Evolutionary conservation across 306 rosid species (phyloP).

Genomic region (Comarum palustre): DNA sequence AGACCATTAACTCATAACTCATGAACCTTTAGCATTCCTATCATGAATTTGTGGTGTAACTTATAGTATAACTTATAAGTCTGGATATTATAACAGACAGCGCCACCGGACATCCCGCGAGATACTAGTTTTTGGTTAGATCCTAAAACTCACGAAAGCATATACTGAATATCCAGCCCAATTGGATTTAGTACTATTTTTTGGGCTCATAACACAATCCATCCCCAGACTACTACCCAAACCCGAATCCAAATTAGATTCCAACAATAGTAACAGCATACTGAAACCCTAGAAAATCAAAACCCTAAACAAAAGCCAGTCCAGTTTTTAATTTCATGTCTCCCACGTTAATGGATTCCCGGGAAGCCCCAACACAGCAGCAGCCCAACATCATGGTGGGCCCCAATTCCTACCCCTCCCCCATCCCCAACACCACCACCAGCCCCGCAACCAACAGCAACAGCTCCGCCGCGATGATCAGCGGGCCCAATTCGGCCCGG

Average conservation of each 20-base stretch:
- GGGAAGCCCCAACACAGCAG: slow-evolving; percentile 39
- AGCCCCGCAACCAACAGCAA: slow-evolving; percentile 13
- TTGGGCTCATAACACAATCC: not conserved
- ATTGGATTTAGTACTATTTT: no score
- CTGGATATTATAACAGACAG: no score
- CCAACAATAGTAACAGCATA: no score
- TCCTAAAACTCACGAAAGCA: no score
- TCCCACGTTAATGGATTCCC: slow-evolving; percentile 60
- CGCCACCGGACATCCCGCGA: no score
- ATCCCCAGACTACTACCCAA: not conserved
- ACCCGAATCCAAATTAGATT: not conserved
- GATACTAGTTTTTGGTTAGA: no score
- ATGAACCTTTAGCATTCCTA: no score
- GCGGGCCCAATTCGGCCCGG: slow-evolving; percentile 31
- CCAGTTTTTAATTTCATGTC: not conserved
- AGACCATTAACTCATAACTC: no score
- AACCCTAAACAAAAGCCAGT: not conserved
- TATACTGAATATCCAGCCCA: no score
- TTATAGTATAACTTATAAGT: no score
- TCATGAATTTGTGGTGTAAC: no score
- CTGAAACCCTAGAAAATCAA: slow-evolving; percentile 16
- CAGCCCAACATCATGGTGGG: slow-evolving; percentile 48
- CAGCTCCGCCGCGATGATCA: slow-evolving; percentile 34
- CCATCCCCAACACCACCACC: slow-evolving; percentile 31
- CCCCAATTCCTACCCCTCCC: slow-evolving; percentile 39